Evolutionary conservation across 2,329 filamentous ascomycete genomes (phyloP).

Genomic region (Davidsoniella eucalypti): DNA sequence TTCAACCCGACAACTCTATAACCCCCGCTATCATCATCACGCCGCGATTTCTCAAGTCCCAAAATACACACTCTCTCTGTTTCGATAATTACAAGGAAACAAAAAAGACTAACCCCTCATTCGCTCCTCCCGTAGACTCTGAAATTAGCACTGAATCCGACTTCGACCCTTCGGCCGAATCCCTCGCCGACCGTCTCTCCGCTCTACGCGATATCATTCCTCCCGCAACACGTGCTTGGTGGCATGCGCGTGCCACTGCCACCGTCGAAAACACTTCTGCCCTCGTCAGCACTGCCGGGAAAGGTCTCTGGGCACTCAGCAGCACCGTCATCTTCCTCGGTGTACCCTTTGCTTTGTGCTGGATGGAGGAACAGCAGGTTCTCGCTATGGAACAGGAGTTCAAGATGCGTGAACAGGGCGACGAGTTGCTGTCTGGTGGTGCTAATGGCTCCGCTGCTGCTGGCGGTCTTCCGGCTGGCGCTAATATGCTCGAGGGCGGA

Average conservation of each 20-base stretch:
- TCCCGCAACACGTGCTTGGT: conserved; percentile 51
- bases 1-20: background rate
- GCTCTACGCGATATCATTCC: conserved; percentile 64
- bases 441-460: background rate
- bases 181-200: conserved; percentile 50
- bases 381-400: conserved; percentile 96
- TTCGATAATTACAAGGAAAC: background rate
- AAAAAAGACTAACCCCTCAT: background rate
- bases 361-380: conserved; percentile 90
- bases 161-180: conserved; percentile 41
- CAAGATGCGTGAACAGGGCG: conserved; percentile 83
- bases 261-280: conserved; percentile 32
- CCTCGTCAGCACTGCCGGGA: conserved; percentile 57
- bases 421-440: conserved; percentile 46
- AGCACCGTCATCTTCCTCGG: conserved; percentile 80
- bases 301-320: conserved; percentile 78
- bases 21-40: too few relatives aligned
- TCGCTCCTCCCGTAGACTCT: conserved; percentile 39
- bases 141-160: conserved; percentile 72
- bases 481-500: conserved; percentile 15
- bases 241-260: conserved; percentile 44
- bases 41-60: too few relatives aligned
- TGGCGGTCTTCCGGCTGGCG: conserved; percentile 16
- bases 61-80: background rate
- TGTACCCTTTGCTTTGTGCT: conserved; percentile 84